Base-by-base conservation (phyloP, 345 rosid species). In the Hirschfeldia incana region DNA sequence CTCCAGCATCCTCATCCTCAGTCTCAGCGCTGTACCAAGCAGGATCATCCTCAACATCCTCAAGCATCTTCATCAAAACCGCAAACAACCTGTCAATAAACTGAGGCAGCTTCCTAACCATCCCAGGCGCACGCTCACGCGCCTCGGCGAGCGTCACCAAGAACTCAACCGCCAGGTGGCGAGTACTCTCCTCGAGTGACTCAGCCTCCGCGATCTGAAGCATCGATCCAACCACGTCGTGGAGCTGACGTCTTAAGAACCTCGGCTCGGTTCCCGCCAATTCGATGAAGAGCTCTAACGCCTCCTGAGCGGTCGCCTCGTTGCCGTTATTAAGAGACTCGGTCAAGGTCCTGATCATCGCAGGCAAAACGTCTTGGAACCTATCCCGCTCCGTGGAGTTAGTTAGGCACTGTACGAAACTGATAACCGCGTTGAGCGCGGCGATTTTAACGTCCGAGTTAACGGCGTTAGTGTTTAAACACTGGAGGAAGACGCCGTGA, bases 21-120 rank as follows among this genome's bases (percentile, higher is more conserved):
- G 82, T 89, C 75, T 96, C 98, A 0, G 98, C 97, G 16, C 84
- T 86, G 77, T 96, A 91, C 99, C 99, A 96, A 0, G 89, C 91
- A 4, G 95, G 89, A 44, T 96, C 98, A 69, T 96, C 98, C 84
- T 96, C 98, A 5, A 96, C 77, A 81, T 96, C 99, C 87, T 90
- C 76, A 71, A 96, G 77, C 98, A 92, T 93, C 77, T 83, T 85
- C 99, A 96, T 96, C 76, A 96, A 82, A 34, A 96, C 93, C 0
- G 92, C 92, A 59, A 93, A 96, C 73, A 96, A 78, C 82, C 98
- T 84, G 72, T 88, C 91, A 2, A 96, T 89, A 70, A 96, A 96
- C 87, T 96, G 99, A 0, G 99, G 99, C 49, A 96, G 83, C 81
- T 93, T 96, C 88, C 99, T 92, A 88, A 96, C 91, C 99, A 96